Base-by-base conservation (phyloP, 352 stramenopile species). In the Phytophthora ohioensis region DNA sequence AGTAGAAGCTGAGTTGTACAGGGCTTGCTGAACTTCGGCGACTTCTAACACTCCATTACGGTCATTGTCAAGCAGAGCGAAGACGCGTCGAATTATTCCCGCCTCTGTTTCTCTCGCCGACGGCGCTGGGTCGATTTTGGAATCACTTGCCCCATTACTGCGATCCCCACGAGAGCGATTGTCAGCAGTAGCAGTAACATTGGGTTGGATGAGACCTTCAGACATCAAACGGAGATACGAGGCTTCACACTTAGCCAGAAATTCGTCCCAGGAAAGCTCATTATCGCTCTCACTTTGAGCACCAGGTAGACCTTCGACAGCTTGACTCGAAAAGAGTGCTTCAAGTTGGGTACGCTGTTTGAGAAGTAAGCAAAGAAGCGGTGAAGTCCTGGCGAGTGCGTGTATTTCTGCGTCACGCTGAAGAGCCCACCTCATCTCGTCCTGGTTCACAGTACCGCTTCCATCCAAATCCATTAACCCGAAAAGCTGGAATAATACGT, bases 381-480 rank as follows among this genome's bases (percentile, higher is more conserved):
- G 45, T 1, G 86, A 94, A 7, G 67, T 58, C 32, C 54, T 83
- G 10, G 86, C 82, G 3, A 91, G 58, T 11, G 67, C 51, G 42
- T 82, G 74, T 41, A 94, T 70, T 43, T 91, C 82, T 15, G 76
- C 68, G 47, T 94, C 86, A 10, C 80, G 78, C 45, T 87, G 77
- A 32, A 92, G 56, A 10, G 86, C 86, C 83, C 83, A 94, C 10
- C 74, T 60, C 67, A 92, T 87, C 48, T 94, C 84, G 7, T 71
- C 57, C 55, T 90, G 81, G 63, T 87, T 82, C 46, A 94, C 80
- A 0, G 84, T 83, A 5, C 83, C 80, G n/a, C 81, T 91, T 48
- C 64, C 72, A 60, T 92, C 86, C 21, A 79, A 63, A 59, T 94
- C 86, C 75, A 94, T 91, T n/a, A 85, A 47, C 0, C 64, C 47